These are phyloP conservation scores for Copromyces sp. DNA, from an alignment of 495 filamentous ascomycete species.

Conservation along the genomic window DNA sequence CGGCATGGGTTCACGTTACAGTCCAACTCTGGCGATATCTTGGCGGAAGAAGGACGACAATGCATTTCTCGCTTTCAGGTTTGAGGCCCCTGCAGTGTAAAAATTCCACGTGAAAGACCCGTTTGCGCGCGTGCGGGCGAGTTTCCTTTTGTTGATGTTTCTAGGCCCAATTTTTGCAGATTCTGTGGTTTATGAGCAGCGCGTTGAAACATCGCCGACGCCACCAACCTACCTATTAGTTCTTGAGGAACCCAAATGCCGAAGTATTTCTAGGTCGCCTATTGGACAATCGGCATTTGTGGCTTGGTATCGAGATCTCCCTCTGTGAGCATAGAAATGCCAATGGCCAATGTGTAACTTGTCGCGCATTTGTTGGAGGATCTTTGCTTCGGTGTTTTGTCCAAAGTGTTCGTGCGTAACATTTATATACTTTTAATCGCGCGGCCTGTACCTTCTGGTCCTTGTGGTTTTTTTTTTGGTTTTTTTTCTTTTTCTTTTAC, in stretches of 20 bases:
- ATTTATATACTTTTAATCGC: not conserved
- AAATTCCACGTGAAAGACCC: not conserved
- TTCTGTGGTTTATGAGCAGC: not conserved
- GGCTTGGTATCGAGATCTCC: not conserved
- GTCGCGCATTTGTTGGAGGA: not conserved
- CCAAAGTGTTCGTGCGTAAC: not conserved
- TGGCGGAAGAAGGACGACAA: not conserved
- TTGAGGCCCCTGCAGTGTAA: not conserved
- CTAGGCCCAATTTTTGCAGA: not conserved
- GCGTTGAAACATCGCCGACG: not conserved
- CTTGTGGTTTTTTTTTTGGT: not conserved
- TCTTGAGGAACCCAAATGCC: not conserved
- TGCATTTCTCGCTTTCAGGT: not conserved
- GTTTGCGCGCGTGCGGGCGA: not conserved
- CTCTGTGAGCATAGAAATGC: not conserved
- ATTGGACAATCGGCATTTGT: not conserved
- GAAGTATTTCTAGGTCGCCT: not conserved
- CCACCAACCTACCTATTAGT: not conserved
- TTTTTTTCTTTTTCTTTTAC: slow-evolving; percentile 2
- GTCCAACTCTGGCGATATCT: not conserved
- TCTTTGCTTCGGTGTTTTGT: not conserved
- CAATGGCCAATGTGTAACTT: not conserved
- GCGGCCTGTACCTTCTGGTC: not conserved
- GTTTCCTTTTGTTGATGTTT: not conserved
- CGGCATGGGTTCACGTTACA: not conserved